Evolutionary conservation across 129 eudicot genomes (phyloP).

Genomic region (Flaveria trinervia): DNA sequence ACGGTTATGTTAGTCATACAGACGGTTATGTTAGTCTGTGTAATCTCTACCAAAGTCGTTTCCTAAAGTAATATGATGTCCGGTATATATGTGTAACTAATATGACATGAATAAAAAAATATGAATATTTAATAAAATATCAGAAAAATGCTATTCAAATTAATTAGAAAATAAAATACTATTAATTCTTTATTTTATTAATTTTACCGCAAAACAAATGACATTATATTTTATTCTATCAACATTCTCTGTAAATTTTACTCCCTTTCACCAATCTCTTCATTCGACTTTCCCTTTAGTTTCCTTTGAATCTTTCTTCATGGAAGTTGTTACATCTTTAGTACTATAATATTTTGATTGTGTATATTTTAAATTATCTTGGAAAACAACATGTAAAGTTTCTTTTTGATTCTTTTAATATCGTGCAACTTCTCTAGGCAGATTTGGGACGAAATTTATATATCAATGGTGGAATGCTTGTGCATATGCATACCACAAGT

Average conservation of each 20-base stretch:
- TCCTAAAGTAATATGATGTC: too few relatives aligned
- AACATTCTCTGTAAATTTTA: constrained; percentile 37
- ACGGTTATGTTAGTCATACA: too few relatives aligned
- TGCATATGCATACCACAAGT: too few relatives aligned
- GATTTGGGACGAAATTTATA: not conserved
- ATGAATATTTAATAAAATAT: not conserved
- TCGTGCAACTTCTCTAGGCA: too few relatives aligned
- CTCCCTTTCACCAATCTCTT: constrained; percentile 21
- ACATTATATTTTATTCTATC: constrained; percentile 13
- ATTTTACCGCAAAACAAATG: constrained; percentile 26
- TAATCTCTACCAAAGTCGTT: too few relatives aligned
- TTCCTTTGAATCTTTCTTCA: constrained; percentile 32
- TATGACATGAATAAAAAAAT: not conserved
- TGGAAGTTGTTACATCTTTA: constrained; percentile 38
- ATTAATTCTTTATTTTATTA: not conserved
- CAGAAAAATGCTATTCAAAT: not conserved
- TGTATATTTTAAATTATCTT: constrained; percentile 5
- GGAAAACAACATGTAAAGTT: not conserved
- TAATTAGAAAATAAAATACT: not conserved
- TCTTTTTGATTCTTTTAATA: not conserved
- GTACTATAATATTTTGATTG: not conserved
- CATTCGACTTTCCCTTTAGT: constrained; percentile 18
- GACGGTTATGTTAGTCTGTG: too few relatives aligned
- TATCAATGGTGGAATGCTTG: not conserved
- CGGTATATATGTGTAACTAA: too few relatives aligned